These are phyloP conservation scores for Didymella sp. DNA, from an alignment of 2,329 filamentous ascomycete species.

Conservation along the genomic window DNA sequence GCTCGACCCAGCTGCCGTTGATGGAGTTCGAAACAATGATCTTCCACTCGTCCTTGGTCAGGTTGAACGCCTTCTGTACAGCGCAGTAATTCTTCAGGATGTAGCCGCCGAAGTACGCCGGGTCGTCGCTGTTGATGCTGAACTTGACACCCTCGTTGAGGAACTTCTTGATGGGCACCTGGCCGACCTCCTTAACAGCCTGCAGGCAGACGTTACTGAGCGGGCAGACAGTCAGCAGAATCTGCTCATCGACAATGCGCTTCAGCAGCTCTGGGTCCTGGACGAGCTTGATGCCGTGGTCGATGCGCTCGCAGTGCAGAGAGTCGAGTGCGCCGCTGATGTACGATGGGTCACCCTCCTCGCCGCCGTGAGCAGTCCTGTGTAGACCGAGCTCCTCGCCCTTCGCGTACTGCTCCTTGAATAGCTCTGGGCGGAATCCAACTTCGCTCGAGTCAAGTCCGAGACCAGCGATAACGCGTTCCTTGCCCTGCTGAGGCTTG, in stretches of 20 bases:
- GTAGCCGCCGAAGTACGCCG: slow-evolving; percentile 70
- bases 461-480: slow-evolving; percentile 64
- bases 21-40: slow-evolving; percentile 68
- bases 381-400: slow-evolving; percentile 62
- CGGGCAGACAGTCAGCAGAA: slow-evolving; percentile 74
- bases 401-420: slow-evolving; percentile 66
- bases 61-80: slow-evolving; percentile 73
- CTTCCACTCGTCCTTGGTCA: slow-evolving; percentile 71
- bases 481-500: slow-evolving; percentile 54
- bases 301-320: slow-evolving; percentile 70
- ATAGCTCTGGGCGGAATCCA: slow-evolving; percentile 59
- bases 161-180: slow-evolving; percentile 67
- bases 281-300: slow-evolving; percentile 73
- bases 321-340: slow-evolving; percentile 68
- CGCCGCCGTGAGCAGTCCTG: slow-evolving; percentile 77
- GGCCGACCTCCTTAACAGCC: slow-evolving; percentile 54
- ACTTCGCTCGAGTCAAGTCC: slow-evolving; percentile 70
- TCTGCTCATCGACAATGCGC: slow-evolving; percentile 63
- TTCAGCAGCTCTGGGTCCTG: slow-evolving; percentile 66
- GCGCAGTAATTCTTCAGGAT: slow-evolving; percentile 77
- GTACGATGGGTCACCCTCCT: slow-evolving; percentile 74
- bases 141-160: slow-evolving; percentile 70
- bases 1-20: slow-evolving; percentile 72
- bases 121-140: slow-evolving; percentile 68
- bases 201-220: slow-evolving; percentile 73